phyloP scores from a whole-genome alignment of 2,329 filamentous ascomycete species.

The Neocucurbitaria cava region DNA sequence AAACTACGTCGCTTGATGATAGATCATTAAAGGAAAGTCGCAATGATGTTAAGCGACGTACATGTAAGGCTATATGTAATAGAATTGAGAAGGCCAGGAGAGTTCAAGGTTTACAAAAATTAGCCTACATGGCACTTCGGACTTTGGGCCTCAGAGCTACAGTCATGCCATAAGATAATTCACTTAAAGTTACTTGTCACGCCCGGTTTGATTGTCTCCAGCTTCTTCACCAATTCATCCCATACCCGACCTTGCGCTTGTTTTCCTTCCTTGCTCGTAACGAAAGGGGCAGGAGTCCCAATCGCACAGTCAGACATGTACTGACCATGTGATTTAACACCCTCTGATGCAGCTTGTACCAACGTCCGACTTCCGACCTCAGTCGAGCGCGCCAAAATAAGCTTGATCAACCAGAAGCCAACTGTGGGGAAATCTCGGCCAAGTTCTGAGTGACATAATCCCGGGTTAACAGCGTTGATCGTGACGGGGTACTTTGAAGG shows the following conservation, averaged over 20 bases:
- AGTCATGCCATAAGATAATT: background rate
- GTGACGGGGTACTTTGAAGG: slow-evolving; percentile 22
- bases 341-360: slow-evolving; percentile 38
- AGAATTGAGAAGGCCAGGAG: too few relatives aligned
- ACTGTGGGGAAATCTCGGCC: slow-evolving; percentile 30
- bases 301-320: slow-evolving; percentile 44
- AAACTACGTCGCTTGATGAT: too few relatives aligned
- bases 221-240: slow-evolving; percentile 41
- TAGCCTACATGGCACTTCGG: background rate
- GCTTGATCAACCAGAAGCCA: slow-evolving; percentile 18
- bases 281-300: slow-evolving; percentile 31
- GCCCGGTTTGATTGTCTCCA: slow-evolving; percentile 42
- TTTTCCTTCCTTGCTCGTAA: slow-evolving; percentile 41
- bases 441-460: slow-evolving; percentile 35
- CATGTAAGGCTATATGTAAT: too few relatives aligned
- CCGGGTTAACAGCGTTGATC: slow-evolving; percentile 39
- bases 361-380: slow-evolving; percentile 50
- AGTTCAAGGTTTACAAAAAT: too few relatives aligned
- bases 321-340: slow-evolving; percentile 39
- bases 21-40: too few relatives aligned
- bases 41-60: too few relatives aligned
- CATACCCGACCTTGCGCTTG: slow-evolving; percentile 42
- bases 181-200: slow-evolving; percentile 2
- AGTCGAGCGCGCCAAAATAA: slow-evolving; percentile 41
- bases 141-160: background rate